Evolutionary conservation across 129 eudicot genomes (phyloP), one percentile per base, ranked within the genome.

Genomic region (Sambucus nigra): DNA sequence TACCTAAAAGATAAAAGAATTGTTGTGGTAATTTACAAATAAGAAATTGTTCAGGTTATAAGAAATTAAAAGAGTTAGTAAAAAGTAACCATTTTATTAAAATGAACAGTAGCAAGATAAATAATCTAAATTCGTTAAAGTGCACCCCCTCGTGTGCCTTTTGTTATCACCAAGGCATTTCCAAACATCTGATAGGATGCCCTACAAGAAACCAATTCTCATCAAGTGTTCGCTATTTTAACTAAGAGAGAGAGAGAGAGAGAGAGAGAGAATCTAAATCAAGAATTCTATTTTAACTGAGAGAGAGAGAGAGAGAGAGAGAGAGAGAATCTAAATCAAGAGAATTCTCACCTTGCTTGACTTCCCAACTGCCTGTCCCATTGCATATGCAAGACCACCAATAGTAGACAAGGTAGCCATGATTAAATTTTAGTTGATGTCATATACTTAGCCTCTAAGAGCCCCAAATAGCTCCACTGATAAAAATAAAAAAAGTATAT

Each of bases 141-240:
- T 70, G 70, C 87, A 82, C 67, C 86, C 99, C 61, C 99, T 73
- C 96, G 80, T 86, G 65, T 82, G 78, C 73, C 86, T 92, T 70
- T 92, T 92, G 55, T 92, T 92, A 72, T 92, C 99, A 47, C 99
- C 80, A 60, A 92, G 91, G 68, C 99, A 92, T 73, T 92, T 92
- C 72, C 86, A 51, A 60, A 92, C 71, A 71, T 92, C 99, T 26
- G 87, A 72, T 9, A 92, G 70, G 57, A 92, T 86, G 13, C 99
- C 99, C 99, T 91, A 83, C 42, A 79, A 64, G 32, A 42, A 14
- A 61, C 40, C 44, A 14, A 53, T 42, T 47, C 23, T 7, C 13
- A 38, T 19, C 46, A 16, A 22, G 32, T 28, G 24, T 50, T 42
- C n/a, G 3, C 40, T 53, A 48, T n/a, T 18, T 14, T 47, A 16